A percentile compares a stretch with the other conserved stretches of the same genome.
Conservation (phyloP, 345 rosid genomes). For the Salix arbutifolia region DNA sequence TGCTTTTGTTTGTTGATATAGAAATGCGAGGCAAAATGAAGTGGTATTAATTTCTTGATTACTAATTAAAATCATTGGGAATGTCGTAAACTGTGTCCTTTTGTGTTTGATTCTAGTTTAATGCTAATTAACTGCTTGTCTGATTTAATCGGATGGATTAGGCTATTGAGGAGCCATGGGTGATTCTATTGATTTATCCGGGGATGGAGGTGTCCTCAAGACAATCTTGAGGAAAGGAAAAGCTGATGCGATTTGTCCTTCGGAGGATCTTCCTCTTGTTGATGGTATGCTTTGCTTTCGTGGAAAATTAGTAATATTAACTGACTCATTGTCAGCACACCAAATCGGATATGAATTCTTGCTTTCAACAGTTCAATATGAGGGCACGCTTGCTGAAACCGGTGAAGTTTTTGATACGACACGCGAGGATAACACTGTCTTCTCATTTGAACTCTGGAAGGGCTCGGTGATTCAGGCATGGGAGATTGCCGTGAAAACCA, state of each 20-base stretch:
- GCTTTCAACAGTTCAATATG: slow-evolving; percentile 68
- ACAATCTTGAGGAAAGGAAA: slow-evolving; percentile 56
- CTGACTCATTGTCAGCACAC: neutral
- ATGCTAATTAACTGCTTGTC: neutral
- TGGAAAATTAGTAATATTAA: neutral
- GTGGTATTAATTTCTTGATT: neutral
- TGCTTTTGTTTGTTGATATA: neutral
- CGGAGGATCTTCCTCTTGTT: slow-evolving; percentile 78
- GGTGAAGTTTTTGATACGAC: slow-evolving; percentile 88
- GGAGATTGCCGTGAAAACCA: slow-evolving; percentile 79
- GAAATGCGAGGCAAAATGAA: neutral
- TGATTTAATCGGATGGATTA: neutral
- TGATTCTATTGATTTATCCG: slow-evolving; percentile 59
- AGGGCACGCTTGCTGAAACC: slow-evolving; percentile 75
- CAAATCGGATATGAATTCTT: neutral
- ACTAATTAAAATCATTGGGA: neutral
- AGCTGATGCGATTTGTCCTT: slow-evolving; percentile 56
- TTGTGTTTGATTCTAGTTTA: neutral
- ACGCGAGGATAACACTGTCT: slow-evolving; percentile 74
- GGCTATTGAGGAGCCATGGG: slow-evolving; percentile 41
- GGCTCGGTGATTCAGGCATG: slow-evolving; percentile 84
- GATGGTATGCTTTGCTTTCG: slow-evolving; percentile 74
- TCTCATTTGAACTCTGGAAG: slow-evolving; percentile 82
- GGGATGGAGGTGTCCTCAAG: slow-evolving; percentile 82
- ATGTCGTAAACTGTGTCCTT: neutral